These are phyloP conservation scores for Linnemannia schmuckeri DNA, from an alignment of 192 early-diverging fungal genomes.

Conservation along the genomic window DNA sequence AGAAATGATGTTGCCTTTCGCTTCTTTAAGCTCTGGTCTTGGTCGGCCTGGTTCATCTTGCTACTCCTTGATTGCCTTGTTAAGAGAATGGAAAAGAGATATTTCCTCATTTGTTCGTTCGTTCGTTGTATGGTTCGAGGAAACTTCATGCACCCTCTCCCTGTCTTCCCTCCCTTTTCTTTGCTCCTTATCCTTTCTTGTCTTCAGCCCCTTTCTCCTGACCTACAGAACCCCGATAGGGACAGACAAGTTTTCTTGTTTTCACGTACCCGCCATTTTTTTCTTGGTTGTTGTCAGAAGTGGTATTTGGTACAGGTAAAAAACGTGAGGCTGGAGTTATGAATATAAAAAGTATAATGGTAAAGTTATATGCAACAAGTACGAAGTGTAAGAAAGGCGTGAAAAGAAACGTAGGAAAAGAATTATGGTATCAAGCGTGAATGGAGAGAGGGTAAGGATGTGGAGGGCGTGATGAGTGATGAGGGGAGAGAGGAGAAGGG, in stretches of 20 bases:
- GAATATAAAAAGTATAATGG: not conserved
- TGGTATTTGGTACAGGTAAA: not conserved
- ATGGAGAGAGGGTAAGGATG: not conserved
- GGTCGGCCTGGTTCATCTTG: too few species aligned
- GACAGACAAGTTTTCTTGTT: not conserved
- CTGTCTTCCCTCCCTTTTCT: too few species aligned
- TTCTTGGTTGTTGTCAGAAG: not conserved
- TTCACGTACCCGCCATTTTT: not conserved
- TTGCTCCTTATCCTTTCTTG: too few species aligned
- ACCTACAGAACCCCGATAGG: too few species aligned
- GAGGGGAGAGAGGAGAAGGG: not conserved
- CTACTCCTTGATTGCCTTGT: too few species aligned
- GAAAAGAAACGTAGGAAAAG: not conserved
- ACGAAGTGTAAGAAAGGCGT: constrained; percentile 3
- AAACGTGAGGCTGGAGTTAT: not conserved
- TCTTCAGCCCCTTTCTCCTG: too few species aligned
- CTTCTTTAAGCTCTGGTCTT: too few species aligned
- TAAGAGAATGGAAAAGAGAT: too few species aligned
- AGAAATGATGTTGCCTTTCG: too few species aligned
- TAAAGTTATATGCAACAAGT: not conserved
- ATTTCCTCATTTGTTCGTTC: too few species aligned
- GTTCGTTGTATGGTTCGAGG: too few species aligned
- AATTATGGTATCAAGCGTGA: not conserved
- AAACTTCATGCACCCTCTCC: too few species aligned
- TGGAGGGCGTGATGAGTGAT: not conserved